Evolutionary conservation across 345 rosid genomes (phyloP).

Genomic region (Alliaria petiolata): DNA sequence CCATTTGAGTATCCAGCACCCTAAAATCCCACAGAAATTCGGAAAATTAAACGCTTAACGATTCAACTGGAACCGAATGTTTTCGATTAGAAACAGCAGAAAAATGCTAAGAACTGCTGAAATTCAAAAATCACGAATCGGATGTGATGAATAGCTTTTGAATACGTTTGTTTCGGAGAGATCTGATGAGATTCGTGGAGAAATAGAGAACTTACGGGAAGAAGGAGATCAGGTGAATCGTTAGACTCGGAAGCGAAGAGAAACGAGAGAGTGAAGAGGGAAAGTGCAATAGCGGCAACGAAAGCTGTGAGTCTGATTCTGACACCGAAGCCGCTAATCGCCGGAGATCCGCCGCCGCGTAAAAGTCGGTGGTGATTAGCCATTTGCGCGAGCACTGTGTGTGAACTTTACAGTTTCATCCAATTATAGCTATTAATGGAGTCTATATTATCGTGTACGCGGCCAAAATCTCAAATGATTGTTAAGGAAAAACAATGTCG

Average conservation of each 20-base stretch:
- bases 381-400: constrained; percentile 34
- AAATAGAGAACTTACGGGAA: constrained; percentile 48
- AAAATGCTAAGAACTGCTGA: not conserved
- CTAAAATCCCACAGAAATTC: constrained; percentile 24
- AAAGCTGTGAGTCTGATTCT: constrained; percentile 44
- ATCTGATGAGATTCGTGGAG: not conserved
- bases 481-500: not conserved
- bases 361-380: constrained; percentile 45
- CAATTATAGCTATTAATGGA: constrained; percentile 12
- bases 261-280: constrained; percentile 49
- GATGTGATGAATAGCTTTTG: not conserved
- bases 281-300: constrained; percentile 36
- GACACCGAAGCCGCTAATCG: constrained; percentile 20
- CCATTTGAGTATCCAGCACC: constrained; percentile 38
- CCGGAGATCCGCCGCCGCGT: constrained; percentile 38
- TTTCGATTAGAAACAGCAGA: too few relatives aligned
- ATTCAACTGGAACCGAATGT: not conserved
- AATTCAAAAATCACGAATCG: not conserved
- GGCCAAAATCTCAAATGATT: constrained; percentile 7
- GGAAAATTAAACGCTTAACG: not conserved
- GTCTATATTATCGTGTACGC: not conserved
- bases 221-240: constrained; percentile 39
- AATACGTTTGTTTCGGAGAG: not conserved
- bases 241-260: constrained; percentile 47
- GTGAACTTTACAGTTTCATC: not conserved